Base-by-base conservation (phyloP, 805 yeast species). In the Kuraishia molischiana region DNA sequence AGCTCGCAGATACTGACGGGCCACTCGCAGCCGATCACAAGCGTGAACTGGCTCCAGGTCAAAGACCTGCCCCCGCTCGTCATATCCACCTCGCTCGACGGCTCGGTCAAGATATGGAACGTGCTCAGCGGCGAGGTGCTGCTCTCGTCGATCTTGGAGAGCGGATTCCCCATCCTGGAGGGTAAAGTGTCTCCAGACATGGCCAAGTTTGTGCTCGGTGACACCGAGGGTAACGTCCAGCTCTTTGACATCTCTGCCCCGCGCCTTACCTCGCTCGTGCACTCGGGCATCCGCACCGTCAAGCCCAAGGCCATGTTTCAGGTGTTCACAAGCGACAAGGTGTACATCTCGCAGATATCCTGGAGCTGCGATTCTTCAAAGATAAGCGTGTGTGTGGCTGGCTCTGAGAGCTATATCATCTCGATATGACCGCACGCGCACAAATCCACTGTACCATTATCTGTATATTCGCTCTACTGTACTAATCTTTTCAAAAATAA, bases 51-150 rank as follows among this genome's bases (percentile, higher is more conserved):
- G 95, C 38, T 79, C 37, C 47, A 60, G 42, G 42, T 55, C 2
- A 14, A 17, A 18, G 31, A 24, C 24, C 11, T 24, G 5, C 32
- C 37, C 3, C 20, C 31, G 2, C 35, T 35, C 13, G 19, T 45
- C 26, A 28, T 77, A 4, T 49, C 80, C 28, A 70, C 78, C 33
- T 77, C 92, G 1, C 59, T 84, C 55, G 94, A 87, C 46, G 85
- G 92, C 0, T 62, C 79, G 0, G 59, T 80, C 2, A 68, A 80
- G 41, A 45, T 84, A 0, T 85, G 95, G 94, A 73, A 80, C 44
- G 64, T 72, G 2, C 54, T 53, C 22, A 52, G 52, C n/a, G 74
- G 72, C 14, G 61, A 57, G 17, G 48, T 58, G 5, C 29, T 72
- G 19, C 54, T 57, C 40, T 49, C 62, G 29, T 51, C 61, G 10